Evolutionary conservation across 768 basidiomycete genomes (phyloP), one percentile per base, ranked within the genome.

Genomic region (Leccinum broughii): DNA sequence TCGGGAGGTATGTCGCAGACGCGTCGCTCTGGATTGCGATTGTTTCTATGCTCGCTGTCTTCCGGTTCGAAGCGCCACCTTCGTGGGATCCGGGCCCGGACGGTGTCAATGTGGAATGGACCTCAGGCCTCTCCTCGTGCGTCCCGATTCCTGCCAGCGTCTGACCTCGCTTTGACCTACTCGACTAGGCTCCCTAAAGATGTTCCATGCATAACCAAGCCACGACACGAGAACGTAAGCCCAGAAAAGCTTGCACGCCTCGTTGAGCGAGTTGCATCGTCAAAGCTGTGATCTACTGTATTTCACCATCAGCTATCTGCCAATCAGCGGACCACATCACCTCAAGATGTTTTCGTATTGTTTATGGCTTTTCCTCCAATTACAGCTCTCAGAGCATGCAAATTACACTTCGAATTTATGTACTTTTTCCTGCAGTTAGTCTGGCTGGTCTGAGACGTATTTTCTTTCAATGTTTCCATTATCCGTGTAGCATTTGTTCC

Each of bases 1-100:
- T 80, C n/a, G 83, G 81, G 30, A 67, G 73, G 30, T 60, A 77
- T 52, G 65, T 84, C 32, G 80, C 77, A 0, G 75, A 79, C 22
- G 68, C 75, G 6, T 75, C 75, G 17, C 60, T 79, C 14, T 75
- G 72, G 63, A 70, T 70, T 52, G 50, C 64, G 34, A 64, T 74
- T 41, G 65, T 68, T 13, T 62, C 64, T 9, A 51, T 68, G 52
- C 61, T 72, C 10, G 59, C 62, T 10, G 54, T 65, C 5, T 68
- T 72, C 52, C 56, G 56, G 2, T 52, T 65, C 24, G 60, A 65
- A 48, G 60, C 57, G 10, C 32, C 30, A 22, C 54, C 62, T 14
- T 54, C 46, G 3, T 68, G 64, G 68, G 22, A 64, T 37, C 41
- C 62, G 9, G 70, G 66, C 1, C 68, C 50, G 26, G 70, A 65